These are phyloP conservation scores for Auricularia sp. DNA, from an alignment of 768 basidiomycete species.

Conservation along the genomic window DNA sequence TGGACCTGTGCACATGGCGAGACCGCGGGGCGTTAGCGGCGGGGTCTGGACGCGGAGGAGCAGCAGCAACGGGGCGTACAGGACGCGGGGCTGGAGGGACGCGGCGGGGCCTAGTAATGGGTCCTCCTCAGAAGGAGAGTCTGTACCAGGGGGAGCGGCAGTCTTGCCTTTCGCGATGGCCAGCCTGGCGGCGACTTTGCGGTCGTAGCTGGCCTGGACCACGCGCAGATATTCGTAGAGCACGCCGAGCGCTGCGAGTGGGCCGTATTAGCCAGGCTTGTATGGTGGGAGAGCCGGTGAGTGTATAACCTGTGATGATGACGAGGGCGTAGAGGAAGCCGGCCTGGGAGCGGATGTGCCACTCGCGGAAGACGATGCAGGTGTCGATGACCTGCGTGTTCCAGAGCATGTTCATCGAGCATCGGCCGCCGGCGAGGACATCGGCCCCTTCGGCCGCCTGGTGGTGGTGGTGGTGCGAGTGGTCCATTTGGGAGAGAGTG, in stretches of 20 bases:
- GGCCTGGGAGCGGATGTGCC: slow-evolving; percentile 55
- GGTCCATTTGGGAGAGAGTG: slow-evolving; percentile 7
- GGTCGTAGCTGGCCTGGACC: slow-evolving; percentile 50
- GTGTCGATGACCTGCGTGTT: slow-evolving; percentile 72
- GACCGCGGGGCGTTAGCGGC: neutral
- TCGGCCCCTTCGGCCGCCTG: neutral
- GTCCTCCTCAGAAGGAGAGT: slow-evolving; percentile 41
- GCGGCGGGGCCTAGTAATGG: slow-evolving; percentile 41
- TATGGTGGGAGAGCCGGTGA: neutral
- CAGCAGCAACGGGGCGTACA: slow-evolving; percentile 28
- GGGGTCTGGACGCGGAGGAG: neutral
- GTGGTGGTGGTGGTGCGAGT: slow-evolving; percentile 6
- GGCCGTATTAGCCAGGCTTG: neutral
- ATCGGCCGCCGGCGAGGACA: slow-evolving; percentile 17
- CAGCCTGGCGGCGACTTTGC: slow-evolving; percentile 37
- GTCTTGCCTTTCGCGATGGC: slow-evolving; percentile 33
- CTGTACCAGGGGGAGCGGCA: slow-evolving; percentile 28
- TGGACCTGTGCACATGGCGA: slow-evolving; percentile 1
- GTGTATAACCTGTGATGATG: slow-evolving; percentile 35
- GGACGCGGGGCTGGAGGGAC: slow-evolving; percentile 24
- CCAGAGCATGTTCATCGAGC: slow-evolving; percentile 80
- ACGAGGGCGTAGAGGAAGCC: slow-evolving; percentile 56
- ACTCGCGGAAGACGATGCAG: slow-evolving; percentile 69
- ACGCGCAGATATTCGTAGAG: slow-evolving; percentile 71
- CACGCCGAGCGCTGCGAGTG: slow-evolving; percentile 37